Percentiles rank a stretch among this genome's conserved stretches.
Conservation (phyloP, 306 rosid species). For the Vigna reflexopilosa region DNA sequence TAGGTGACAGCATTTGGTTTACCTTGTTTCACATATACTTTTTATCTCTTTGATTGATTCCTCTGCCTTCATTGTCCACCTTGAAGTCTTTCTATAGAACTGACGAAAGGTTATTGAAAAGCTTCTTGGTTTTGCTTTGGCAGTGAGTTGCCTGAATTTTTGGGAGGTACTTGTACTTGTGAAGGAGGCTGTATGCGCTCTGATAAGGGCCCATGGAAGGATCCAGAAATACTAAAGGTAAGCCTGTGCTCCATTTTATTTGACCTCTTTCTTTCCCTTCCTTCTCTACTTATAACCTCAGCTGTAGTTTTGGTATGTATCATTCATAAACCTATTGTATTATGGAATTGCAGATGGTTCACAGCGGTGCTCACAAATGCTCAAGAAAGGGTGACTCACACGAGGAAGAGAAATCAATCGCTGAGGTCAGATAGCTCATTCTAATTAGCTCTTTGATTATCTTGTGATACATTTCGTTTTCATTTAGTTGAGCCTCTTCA, state of each 20-base stretch:
- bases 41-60: background rate
- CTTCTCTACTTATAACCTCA: slow-evolving; percentile 19
- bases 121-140: slow-evolving; percentile 43
- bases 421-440: slow-evolving; percentile 50
- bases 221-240: slow-evolving; percentile 67
- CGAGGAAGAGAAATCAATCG: slow-evolving; percentile 51
- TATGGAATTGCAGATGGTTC: slow-evolving; percentile 78
- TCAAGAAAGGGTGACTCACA: slow-evolving; percentile 39
- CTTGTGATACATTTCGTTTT: slow-evolving; percentile 23
- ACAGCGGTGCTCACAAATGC: slow-evolving; percentile 78
- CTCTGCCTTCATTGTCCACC: background rate
- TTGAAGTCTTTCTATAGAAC: background rate
- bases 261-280: background rate
- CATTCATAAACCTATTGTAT: slow-evolving; percentile 11
- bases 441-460: slow-evolving; percentile 44
- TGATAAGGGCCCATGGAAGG: slow-evolving; percentile 96
- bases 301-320: slow-evolving; percentile 11
- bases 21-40: background rate
- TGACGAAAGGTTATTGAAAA: slow-evolving; percentile 3
- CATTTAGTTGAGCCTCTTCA: slow-evolving; percentile 27
- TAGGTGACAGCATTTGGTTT: slow-evolving; percentile 11
- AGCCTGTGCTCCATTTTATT: background rate
- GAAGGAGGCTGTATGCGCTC: slow-evolving; percentile 92
- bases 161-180: slow-evolving; percentile 92
- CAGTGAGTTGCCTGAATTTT: slow-evolving; percentile 90